Base-by-base conservation (phyloP, 179 eudicot species). In the Camellia oleifera region DNA sequence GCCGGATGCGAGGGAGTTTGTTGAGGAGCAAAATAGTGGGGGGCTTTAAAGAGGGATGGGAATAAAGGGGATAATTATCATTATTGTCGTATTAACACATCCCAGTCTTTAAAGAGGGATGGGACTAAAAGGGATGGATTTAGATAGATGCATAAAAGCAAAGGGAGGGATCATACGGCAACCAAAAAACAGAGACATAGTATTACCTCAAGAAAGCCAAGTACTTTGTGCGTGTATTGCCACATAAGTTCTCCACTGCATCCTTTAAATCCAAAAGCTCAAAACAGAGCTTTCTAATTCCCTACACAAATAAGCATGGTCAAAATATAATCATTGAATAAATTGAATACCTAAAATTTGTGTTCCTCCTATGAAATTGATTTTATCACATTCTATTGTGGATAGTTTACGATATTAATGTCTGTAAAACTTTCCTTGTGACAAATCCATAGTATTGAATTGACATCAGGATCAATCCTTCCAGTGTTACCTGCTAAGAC, bases 231-330 rank as follows among this genome's bases (percentile, higher is more conserved):
- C 91, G 90, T 12, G 92, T 87, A 84, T 94, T 96, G 54, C 99
- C 97, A 81, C 96, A 91, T 79, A 96, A 85, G 88, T 96, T 91
- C 81, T 96, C 99, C 78, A 92, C 99, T 0, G 99, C 94, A 86
- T 96, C 99, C 88, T 96, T 96, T 81, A 96, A 86, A 89, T 96
- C 98, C 91, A 96, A 80, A 87, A 96, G 94, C 90, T 94, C 97
- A 83, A 93, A 94, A 67, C 99, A 96, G 44, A 94, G 88, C 83
- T 89, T 91, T 84, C 99, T 89, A 82, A 94, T 91, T 79, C 97
- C 99, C 99, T 96, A 85, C 83, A 82, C 10, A 70, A 72, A 18
- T 50, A 71, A 53, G 68, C 46, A 79, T 53, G 13, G 71, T 40
- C 56, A 60, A 75, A 9, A 9, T 60, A 61, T 75, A 75, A 75